Evolutionary conservation across 2,329 filamentous ascomycete genomes (phyloP), one percentile per base, ranked within the genome.

Genomic region (Coniochaeta prunicola): DNA sequence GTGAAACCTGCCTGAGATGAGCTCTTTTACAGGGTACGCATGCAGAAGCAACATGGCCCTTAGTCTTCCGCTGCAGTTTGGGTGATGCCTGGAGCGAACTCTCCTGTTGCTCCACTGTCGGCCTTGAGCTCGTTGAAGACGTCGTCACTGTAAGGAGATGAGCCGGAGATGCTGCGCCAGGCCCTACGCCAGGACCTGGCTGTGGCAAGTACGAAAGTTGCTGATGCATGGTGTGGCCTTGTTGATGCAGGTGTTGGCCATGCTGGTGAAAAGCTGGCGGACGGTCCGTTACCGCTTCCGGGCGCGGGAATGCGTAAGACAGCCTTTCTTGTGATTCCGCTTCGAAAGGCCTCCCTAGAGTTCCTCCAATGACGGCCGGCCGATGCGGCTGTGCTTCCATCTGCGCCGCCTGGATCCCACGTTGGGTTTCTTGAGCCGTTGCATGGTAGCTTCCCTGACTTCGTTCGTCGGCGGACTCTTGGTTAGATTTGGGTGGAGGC

Each of bases 1-100:
- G 19, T n/a, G 21, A 42, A 56, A 67, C 66, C 48, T 64, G 86
- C 83, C 85, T 80, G 63, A 94, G 80, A 81, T 94, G 90, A 38
- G 90, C 90, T 71, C 85, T 86, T 71, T 93, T 93, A 76, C 90
- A 94, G 61, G 91, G 91, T 64, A 93, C 87, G 70, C 90, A 94
- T 28, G 90, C 90, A 36, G 89, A 92, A 56, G 89, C 89, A 57
- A 93, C 90, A 75, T 94, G 90, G 15, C 89, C 88, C 69, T 91
- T 91, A 6, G 87, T 86, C 70, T 88, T 88, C 64, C 85, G 78
- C 62, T 86, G 83, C 7, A 82, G 77, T 65, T 85, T 87, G 1
- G 84, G 81, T 40, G 84, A 85, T 12, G 76, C 73, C 62, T 79
- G 80, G 3, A 77, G 71, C 36, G 76, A 72, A 26, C 70, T 71